Conservation (phyloP, 495 filamentous ascomycete genomes). For the Penicilliopsis zonata region DNA sequence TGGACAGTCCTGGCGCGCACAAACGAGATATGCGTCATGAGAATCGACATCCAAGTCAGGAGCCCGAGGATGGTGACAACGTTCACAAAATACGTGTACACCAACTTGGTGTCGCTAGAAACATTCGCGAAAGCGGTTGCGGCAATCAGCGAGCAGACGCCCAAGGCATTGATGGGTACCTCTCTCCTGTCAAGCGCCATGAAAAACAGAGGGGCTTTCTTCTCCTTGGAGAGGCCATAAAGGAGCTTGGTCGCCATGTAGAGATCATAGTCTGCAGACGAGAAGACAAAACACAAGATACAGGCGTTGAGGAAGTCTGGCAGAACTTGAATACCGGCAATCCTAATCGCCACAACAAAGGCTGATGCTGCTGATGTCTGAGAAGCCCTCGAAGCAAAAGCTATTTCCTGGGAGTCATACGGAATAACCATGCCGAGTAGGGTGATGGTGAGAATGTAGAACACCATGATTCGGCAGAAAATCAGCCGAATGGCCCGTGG, state of each 20-base stretch:
- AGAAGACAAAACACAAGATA: constrained; percentile 71
- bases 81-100: constrained; percentile 82
- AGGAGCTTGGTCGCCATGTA: constrained; percentile 80
- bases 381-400: constrained; percentile 34
- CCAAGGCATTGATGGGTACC: constrained; percentile 62
- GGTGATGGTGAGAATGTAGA: constrained; percentile 52
- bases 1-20: constrained; percentile 63
- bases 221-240: constrained; percentile 65
- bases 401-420: constrained; percentile 40
- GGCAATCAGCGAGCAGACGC: constrained; percentile 45
- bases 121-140: constrained; percentile 74
- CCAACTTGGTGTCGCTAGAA: constrained; percentile 46
- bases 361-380: constrained; percentile 43
- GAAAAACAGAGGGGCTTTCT: constrained; percentile 64
- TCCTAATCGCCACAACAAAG: constrained; percentile 48
- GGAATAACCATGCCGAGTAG: constrained; percentile 45
- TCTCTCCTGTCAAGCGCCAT: constrained; percentile 58
- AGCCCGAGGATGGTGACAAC: constrained; percentile 71
- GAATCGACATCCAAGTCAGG: constrained; percentile 74
- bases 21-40: constrained; percentile 74
- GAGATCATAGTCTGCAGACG: constrained; percentile 56
- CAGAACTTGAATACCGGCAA: constrained; percentile 39
- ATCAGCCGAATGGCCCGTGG: constrained; percentile 68
- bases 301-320: constrained; percentile 49
- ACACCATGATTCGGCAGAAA: constrained; percentile 76